Conservation (phyloP, 768 basidiomycete species). For the Tulasnella calospora region DNA sequence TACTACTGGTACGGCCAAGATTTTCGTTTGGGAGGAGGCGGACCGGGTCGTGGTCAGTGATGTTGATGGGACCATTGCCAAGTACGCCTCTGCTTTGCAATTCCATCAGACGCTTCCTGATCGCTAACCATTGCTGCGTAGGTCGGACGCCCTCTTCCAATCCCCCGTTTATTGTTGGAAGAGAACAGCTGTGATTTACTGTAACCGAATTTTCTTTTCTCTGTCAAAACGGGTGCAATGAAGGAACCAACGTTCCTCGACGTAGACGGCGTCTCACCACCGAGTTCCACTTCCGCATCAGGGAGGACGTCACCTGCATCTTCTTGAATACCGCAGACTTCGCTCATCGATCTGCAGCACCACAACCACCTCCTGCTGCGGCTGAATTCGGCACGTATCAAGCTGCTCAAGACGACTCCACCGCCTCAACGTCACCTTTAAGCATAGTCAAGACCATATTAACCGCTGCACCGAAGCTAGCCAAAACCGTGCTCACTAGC, state of each 20-base stretch:
- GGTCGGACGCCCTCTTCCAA: conserved; percentile 93
- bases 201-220: not conserved
- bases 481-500: conserved; percentile 9
- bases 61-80: conserved; percentile 98
- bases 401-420: not conserved
- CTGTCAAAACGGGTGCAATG: not conserved
- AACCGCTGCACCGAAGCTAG: conserved; percentile 1
- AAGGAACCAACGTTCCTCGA: conserved; percentile 26
- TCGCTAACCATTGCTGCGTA: conserved; percentile 34
- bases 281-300: not conserved
- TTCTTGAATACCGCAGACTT: not conserved
- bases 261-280: too few species aligned
- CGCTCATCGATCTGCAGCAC: not conserved
- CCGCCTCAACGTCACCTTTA: not conserved
- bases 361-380: too few species aligned
- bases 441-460: not conserved
- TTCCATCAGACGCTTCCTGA: not conserved
- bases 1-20: conserved; percentile 60
- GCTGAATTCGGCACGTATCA: not conserved
- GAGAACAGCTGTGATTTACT: too few species aligned
- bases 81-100: conserved; percentile 48
- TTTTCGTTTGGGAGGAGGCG: conserved; percentile 96
- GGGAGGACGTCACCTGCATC: not conserved
- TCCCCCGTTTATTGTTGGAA: too few species aligned
- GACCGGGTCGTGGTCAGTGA: conserved; percentile 90